phyloP scores from a whole-genome alignment of 345 rosid genomes.

The Murraya paniculata region DNA sequence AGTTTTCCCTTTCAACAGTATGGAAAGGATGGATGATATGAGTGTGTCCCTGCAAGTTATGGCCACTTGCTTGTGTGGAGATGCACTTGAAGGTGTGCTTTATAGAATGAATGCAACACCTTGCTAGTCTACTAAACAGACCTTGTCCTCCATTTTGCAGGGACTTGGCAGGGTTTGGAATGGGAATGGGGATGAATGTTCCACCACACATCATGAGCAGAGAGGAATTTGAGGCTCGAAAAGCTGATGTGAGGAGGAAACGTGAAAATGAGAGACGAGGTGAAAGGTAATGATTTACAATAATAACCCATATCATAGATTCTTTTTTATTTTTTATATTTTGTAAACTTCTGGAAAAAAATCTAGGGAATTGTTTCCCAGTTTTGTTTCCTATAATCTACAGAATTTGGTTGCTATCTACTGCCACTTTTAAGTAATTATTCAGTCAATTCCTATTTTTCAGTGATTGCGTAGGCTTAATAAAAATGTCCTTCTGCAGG shows the following conservation, averaged over 20 bases:
- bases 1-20: background rate
- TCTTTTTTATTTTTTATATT: background rate
- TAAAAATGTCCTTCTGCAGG: constrained; percentile 39
- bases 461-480: background rate
- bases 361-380: background rate
- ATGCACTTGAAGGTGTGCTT: background rate
- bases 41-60: background rate
- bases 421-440: too few relatives aligned
- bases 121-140: background rate
- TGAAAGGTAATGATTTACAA: constrained; percentile 55
- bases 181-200: constrained; percentile 78
- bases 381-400: too few relatives aligned
- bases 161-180: constrained; percentile 81
- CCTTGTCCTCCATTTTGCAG: constrained; percentile 30
- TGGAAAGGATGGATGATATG: background rate
- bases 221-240: constrained; percentile 85
- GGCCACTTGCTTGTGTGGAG: background rate
- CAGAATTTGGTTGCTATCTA: too few relatives aligned
- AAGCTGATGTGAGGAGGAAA: constrained; percentile 82
- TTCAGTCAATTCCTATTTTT: background rate
- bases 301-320: background rate
- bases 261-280: constrained; percentile 76
- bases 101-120: background rate
- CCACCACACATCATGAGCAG: constrained; percentile 87
- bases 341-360: background rate